These are phyloP conservation scores for Sordariomycetes sp. DNA, from an alignment of 2,329 filamentous ascomycete genomes.

Conservation along the genomic window DNA sequence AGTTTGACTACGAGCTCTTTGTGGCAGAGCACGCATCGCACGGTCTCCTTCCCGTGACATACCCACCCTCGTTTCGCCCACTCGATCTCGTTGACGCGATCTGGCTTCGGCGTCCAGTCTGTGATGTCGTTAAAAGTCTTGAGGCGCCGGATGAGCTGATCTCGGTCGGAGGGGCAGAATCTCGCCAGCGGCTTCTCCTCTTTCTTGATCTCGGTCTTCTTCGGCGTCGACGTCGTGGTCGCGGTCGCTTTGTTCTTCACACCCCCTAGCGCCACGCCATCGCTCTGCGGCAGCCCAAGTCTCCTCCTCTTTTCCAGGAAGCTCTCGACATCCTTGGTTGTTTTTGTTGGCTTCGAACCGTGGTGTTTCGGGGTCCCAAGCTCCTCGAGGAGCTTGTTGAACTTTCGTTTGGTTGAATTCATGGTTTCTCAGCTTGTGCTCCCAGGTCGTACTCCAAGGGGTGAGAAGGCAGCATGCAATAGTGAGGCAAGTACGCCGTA, in stretches of 20 bases:
- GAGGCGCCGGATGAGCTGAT: slow-evolving; percentile 70
- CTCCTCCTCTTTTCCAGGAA: slow-evolving; percentile 45
- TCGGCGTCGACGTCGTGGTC: slow-evolving; percentile 11
- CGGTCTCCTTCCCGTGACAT: slow-evolving; percentile 73
- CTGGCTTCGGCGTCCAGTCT: slow-evolving; percentile 87
- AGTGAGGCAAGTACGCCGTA: too few species aligned
- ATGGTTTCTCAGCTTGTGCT: slow-evolving; percentile 31
- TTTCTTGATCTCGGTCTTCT: slow-evolving; percentile 13
- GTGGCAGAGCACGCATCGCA: slow-evolving; percentile 78
- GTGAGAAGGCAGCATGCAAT: too few species aligned
- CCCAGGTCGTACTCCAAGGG: too few species aligned
- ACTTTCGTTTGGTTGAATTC: slow-evolving; percentile 76
- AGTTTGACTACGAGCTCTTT: slow-evolving; percentile 78
- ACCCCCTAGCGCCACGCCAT: neutral
- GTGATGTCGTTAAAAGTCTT: slow-evolving; percentile 87
- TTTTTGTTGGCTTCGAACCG: slow-evolving; percentile 29
- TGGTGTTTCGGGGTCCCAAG: slow-evolving; percentile 35
- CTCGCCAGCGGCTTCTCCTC: slow-evolving; percentile 37
- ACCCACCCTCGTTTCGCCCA: slow-evolving; percentile 94
- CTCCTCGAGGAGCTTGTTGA: slow-evolving; percentile 65
- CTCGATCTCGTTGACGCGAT: slow-evolving; percentile 76
- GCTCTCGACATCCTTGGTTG: slow-evolving; percentile 21
- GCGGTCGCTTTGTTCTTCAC: slow-evolving; percentile 5
- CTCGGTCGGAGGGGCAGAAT: slow-evolving; percentile 80
- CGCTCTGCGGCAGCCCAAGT: slow-evolving; percentile 23